Evolutionary conservation across 139 green algal species (phyloP), one percentile per base, ranked within the genome.

Genomic region (Desmodesmus armatus): DNA sequence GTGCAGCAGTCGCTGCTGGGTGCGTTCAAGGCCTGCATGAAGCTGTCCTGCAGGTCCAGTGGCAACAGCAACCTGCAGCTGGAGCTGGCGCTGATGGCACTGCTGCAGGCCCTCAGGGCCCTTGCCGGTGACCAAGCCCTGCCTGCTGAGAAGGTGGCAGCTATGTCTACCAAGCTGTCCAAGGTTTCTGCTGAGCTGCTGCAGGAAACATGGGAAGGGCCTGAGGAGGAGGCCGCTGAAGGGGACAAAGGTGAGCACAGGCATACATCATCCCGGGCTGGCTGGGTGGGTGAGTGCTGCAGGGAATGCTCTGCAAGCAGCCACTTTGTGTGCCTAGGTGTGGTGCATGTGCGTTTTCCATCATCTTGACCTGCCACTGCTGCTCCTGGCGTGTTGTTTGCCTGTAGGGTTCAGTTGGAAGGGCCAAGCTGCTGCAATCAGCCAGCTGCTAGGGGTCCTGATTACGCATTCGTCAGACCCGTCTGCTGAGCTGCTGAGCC

Each of bases 161-260:
- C 55, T 11, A 72, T 80, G 70, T 27, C n/a, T 19, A 47, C 58
- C 37, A 35, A 39, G 35, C 40, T 80, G 81, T 81, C 51, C 13
- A 13, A 21, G 2, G 39, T n/a, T 53, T 69, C 69, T 40, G 81
- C 51, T 37, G 70, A 19, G n/a, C 40, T 82, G 71, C 71, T 82
- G 43, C 35, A 81, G 23, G 73, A 72, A 15, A 82, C 53, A 31
- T 69, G 82, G 81, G 51, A 78, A 40, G 49, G 33, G 13, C 33
- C 40, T 23, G 80, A 86, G 25, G 80, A 86, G 51, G 80, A n/a
- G n/a, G n/a, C n/a, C n/a, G n/a, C 80, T 31, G 47, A 80, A 58
- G 67, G 80, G 37, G 67, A 80, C 49, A 66, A 47, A 37, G 62
- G 62, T 77, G 62, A 60, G 40, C 25, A 43, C 13, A 29, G 25